Percentiles rank a stretch among this genome's conserved stretches.
Evolutionary conservation across 306 rosid species (phyloP).

Genomic region (Prunus salicina): DNA sequence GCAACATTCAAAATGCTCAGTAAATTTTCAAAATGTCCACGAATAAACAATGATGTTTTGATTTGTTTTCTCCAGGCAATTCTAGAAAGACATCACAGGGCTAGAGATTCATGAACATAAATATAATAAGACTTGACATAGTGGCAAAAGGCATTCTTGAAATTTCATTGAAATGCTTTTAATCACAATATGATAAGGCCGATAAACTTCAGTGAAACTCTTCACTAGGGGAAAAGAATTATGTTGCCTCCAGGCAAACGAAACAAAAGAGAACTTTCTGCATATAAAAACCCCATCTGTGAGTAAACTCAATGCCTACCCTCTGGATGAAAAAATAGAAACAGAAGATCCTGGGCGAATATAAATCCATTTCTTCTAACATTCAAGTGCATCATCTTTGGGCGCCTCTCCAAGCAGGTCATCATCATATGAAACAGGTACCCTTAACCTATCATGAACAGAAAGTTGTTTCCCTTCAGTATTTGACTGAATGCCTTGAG

Average conservation of each 20-base stretch:
- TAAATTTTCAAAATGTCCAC: too few relatives aligned
- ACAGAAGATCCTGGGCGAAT: background rate
- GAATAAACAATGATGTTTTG: too few relatives aligned
- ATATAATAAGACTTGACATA: background rate
- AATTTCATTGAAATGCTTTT: background rate
- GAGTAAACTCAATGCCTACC: background rate
- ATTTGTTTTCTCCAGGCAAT: too few relatives aligned
- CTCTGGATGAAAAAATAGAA: background rate
- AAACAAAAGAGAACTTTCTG: background rate
- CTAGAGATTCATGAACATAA: background rate
- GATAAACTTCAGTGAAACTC: background rate
- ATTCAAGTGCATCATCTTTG: conserved; percentile 33
- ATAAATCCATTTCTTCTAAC: background rate
- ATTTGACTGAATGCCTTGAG: conserved; percentile 34
- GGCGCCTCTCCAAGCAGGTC: conserved; percentile 49
- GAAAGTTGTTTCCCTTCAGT: conserved; percentile 39
- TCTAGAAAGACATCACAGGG: background rate
- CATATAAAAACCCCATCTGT: background rate
- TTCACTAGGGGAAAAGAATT: background rate
- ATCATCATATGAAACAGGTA: conserved; percentile 77
- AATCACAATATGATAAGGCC: background rate
- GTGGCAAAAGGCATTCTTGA: background rate
- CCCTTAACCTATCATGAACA: conserved; percentile 68
- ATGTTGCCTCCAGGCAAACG: background rate
- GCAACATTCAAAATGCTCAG: too few relatives aligned